Evolutionary conservation across 495 filamentous ascomycete genomes (phyloP), one percentile per base, ranked within the genome.

Genomic region (Tetracladium marchalianum): DNA sequence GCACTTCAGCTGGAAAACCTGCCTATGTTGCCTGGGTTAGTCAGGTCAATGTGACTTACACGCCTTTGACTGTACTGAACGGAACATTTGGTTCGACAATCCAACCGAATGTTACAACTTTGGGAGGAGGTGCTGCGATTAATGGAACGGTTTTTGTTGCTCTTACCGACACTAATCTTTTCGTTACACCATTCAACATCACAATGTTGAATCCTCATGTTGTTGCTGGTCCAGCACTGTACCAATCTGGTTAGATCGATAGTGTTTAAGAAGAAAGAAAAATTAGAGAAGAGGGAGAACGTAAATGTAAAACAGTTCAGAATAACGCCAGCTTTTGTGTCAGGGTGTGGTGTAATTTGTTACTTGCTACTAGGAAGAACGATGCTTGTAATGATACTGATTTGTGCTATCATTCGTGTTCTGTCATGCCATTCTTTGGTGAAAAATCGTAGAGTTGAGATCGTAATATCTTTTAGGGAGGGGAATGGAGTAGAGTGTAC

Each of bases 1-100:
- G 72, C 5, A 70, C 68, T 0, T 60, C 50, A 0, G 85, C 81
- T 4, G 73, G 75, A 1, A 49, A 56, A 2, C 81, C 86, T 0
- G 60, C 61, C 35, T 95, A 72, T 34, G 89, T 89, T 1, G 75
- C 74, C 0, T 95, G 85, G 87, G 76, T 84, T 8, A 71, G 66
- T n/a, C 88, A 93, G 73, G 66, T 93, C 31, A 94, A 95, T 52
- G 69, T 87, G 18, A 94, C 88, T 0, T 93, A 93, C 61, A 78
- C 86, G 1, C 69, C 80, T 0, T 62, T 94, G 50, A 72, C 62
- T 5, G 57, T 81, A 41, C 42, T 57, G 9, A 39, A 43, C 35
- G 49, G 51, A 7, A 77, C 74, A 43, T 65, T 64, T 1, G 87
- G 81, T 0, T 79, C 66, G 52, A 85, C 87, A 0, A 71, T 72